Conservation (phyloP, 345 rosid genomes). For the Syzygium aromaticum region DNA sequence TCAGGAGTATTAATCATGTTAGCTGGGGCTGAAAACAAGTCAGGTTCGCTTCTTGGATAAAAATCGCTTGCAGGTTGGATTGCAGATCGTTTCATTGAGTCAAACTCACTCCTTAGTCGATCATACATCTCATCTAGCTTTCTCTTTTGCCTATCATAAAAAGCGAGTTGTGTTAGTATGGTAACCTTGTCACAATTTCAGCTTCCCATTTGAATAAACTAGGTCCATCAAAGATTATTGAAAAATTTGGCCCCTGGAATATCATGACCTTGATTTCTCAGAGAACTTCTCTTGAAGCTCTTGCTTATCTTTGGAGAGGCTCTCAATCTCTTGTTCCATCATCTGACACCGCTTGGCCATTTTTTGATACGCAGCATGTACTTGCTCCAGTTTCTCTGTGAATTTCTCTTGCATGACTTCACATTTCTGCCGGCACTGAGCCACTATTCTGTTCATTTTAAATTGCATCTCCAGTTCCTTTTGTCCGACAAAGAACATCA, state of each 20-base stretch:
- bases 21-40: slow-evolving; percentile 56
- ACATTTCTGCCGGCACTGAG: slow-evolving; percentile 85
- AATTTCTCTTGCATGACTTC: slow-evolving; percentile 87
- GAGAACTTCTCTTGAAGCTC: slow-evolving; percentile 94
- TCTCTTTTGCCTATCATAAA: slow-evolving; percentile 74
- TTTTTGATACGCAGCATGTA: slow-evolving; percentile 85
- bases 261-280: slow-evolving; percentile 73
- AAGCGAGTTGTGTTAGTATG: background rate
- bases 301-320: slow-evolving; percentile 80
- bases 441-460: slow-evolving; percentile 74
- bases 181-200: background rate
- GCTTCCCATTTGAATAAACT: background rate
- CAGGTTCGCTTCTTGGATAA: slow-evolving; percentile 61
- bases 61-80: slow-evolving; percentile 68
- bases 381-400: slow-evolving; percentile 86
- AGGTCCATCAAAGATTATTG: background rate
- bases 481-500: slow-evolving; percentile 83
- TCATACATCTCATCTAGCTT: slow-evolving; percentile 99
- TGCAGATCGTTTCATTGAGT: slow-evolving; percentile 70
- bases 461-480: slow-evolving; percentile 91
- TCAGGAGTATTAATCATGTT: slow-evolving; percentile 62
- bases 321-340: slow-evolving; percentile 89
- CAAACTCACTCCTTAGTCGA: slow-evolving; percentile 68
- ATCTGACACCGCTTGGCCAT: slow-evolving; percentile 79
- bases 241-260: background rate